Conservation (phyloP, 2,329 filamentous ascomycete genomes). For the Stachybotrys chlorohalonatus region DNA sequence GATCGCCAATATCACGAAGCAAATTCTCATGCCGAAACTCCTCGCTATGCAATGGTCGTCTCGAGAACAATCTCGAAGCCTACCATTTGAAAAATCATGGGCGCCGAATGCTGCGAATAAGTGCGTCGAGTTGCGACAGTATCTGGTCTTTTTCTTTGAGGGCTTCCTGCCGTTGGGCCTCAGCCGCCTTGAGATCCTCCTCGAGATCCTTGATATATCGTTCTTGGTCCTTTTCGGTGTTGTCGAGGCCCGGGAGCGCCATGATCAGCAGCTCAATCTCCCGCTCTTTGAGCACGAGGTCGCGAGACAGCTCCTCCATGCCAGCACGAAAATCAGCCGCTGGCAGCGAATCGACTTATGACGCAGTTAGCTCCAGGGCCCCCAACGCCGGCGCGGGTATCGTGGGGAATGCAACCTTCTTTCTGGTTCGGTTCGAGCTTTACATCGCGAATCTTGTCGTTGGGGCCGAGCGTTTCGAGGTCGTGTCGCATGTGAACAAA, state of each 20-base stretch:
- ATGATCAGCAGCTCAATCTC: slow-evolving; percentile 74
- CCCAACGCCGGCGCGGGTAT: not conserved
- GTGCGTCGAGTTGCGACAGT: slow-evolving; percentile 48
- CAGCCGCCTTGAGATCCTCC: slow-evolving; percentile 54
- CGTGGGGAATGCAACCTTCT: slow-evolving; percentile 29
- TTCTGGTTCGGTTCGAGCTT: slow-evolving; percentile 44
- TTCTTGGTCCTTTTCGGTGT: slow-evolving; percentile 69
- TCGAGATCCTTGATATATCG: slow-evolving; percentile 56
- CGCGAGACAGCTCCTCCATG: slow-evolving; percentile 64
- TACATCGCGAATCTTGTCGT: slow-evolving; percentile 49
- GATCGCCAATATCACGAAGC: not conserved
- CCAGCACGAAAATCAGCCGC: slow-evolving; percentile 57
- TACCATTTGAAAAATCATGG: slow-evolving; percentile 30
- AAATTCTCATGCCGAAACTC: slow-evolving; percentile 10
- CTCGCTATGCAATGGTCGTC: slow-evolving; percentile 13
- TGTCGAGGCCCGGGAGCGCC: slow-evolving; percentile 66
- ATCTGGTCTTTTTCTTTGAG: slow-evolving; percentile 56
- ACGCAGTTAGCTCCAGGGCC: slow-evolving; percentile 1
- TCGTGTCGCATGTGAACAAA: slow-evolving; percentile 62
- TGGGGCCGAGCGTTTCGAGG: slow-evolving; percentile 47
- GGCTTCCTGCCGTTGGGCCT: slow-evolving; percentile 53
- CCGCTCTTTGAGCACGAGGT: slow-evolving; percentile 72
- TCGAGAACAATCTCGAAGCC: not conserved
- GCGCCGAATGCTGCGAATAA: slow-evolving; percentile 51
- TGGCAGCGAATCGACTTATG: slow-evolving; percentile 49